phyloP scores from a whole-genome alignment of 345 rosid species.

The Heritiera fomes region DNA sequence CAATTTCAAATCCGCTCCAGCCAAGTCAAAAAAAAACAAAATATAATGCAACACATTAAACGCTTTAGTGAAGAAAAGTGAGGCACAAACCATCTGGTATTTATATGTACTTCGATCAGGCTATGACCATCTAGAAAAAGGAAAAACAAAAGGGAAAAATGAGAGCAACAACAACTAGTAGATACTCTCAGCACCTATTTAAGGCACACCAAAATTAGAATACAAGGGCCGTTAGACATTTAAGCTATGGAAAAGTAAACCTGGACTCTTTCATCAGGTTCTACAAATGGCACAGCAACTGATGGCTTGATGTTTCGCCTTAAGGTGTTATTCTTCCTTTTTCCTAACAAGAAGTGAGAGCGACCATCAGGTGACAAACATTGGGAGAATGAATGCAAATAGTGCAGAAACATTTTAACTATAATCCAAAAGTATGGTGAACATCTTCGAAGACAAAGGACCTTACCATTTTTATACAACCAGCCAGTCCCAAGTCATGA shows the following conservation, averaged over 20 bases:
- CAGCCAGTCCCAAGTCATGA: conserved; percentile 51
- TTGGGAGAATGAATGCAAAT: not conserved
- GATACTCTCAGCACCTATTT: conserved; percentile 25
- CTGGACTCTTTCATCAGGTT: conserved; percentile 28
- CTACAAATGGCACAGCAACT: conserved; percentile 9
- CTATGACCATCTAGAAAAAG: conserved; percentile 15
- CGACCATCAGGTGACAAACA: conserved; percentile 6
- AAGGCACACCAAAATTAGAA: conserved; percentile 33
- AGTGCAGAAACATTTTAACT: not conserved
- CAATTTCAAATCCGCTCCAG: conserved; percentile 15
- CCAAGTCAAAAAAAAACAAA: conserved; percentile 10
- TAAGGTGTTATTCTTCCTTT: conserved; percentile 32
- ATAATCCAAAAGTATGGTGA: not conserved
- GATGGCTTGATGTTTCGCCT: conserved; percentile 13
- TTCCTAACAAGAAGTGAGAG: conserved; percentile 33
- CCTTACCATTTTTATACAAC: conserved; percentile 62
- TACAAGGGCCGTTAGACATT: conserved; percentile 25
- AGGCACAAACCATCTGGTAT: conserved; percentile 25
- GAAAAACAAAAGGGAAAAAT: not conserved
- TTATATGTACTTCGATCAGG: conserved; percentile 29
- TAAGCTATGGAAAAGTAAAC: conserved; percentile 24
- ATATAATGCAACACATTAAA: conserved; percentile 22
- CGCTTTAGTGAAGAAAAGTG: conserved; percentile 23
- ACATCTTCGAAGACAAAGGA: not conserved
- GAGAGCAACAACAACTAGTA: conserved; percentile 19